Evolutionary conservation across 1,139 yeast species (phyloP), one percentile per base, ranked within the genome.

Genomic region (Yamadazyma songkhlaensis): DNA sequence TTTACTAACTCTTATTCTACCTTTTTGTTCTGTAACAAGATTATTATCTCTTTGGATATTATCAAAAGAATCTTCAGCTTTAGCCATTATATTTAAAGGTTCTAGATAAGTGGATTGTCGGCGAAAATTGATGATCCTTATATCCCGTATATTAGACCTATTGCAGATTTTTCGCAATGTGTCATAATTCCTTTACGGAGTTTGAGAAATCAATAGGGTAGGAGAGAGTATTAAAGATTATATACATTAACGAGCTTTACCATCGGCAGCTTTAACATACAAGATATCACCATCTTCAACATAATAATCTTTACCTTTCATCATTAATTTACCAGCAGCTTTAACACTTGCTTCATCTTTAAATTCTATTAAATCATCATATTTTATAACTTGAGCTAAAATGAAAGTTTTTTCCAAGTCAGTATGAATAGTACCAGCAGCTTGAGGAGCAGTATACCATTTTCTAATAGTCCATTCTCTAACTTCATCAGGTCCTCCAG

Each of bases 291-390:
- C 77, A 51, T 71, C 77, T 50, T 67, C 73, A 47, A 94, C 96
- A 47, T 80, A 92, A 60, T 94, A 92, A 51, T 90, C 97, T 68
- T 92, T 94, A 77, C 99, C 99, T 81, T 92, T 92, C 60, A 78
- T 86, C 64, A 79, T 66, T 59, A 92, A 79, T 69, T 92, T 92
- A 69, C 98, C 98, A 44, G 90, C 90, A 42, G 97, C 84, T 68
- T 84, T 85, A 55, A 90, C 96, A 39, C 87, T 77, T 42, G 72
- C 71, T 62, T 92, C 98, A 57, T 86, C 95, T 50, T 84, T 87
- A 49, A 68, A 74, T 71, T 49, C 97, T 38, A 87, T 62, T 54
- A 89, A 73, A 50, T 72, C 77, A 31, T 68, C 64, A 52, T 68
- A 72, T 49, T 65, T 67, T 46, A 65, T 68, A 38, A 71, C 74